A percentile compares a stretch with the other conserved stretches of the same genome.
Conservation (phyloP, 768 basidiomycete genomes). For the Tricholoma furcatifolium region DNA sequence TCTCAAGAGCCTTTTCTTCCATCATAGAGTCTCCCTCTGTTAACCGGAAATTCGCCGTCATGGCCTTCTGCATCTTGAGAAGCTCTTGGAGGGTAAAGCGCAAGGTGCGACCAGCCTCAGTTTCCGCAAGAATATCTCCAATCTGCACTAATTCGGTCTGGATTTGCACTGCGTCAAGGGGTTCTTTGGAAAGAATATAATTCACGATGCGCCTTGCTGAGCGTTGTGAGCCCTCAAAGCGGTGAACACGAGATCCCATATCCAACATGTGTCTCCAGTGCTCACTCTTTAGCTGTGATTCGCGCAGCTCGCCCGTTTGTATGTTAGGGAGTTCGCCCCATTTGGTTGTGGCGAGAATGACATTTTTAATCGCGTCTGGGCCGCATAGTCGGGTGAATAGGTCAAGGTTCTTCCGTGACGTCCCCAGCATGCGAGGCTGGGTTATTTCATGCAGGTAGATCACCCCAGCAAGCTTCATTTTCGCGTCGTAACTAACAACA, state of each 20-base stretch:
- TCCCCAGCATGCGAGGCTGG: constrained; percentile 40
- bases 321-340: constrained; percentile 35
- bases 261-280: constrained; percentile 18
- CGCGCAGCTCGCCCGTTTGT: constrained; percentile 10
- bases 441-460: constrained; percentile 30
- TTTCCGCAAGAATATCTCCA: constrained; percentile 14
- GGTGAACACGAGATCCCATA: constrained; percentile 14
- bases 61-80: constrained; percentile 12
- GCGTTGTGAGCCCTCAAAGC: constrained; percentile 14
- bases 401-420: constrained; percentile 44
- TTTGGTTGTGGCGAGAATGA: constrained; percentile 49
- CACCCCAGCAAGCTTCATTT: constrained; percentile 27
- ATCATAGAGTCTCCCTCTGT: neutral
- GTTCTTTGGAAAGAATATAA: constrained; percentile 10
- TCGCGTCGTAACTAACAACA: constrained; percentile 22
- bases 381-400: constrained; percentile 51
- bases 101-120: constrained; percentile 14
- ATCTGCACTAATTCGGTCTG: constrained; percentile 16
- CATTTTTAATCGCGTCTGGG: constrained; percentile 39
- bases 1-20: constrained; percentile 1
- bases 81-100: constrained; percentile 16
- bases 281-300: constrained; percentile 14
- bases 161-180: constrained; percentile 15
- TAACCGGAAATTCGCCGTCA: neutral
- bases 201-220: constrained; percentile 16